Base-by-base conservation (phyloP, 1,284 basidiomycete species). In the Anthracocystis walkeri region DNA sequence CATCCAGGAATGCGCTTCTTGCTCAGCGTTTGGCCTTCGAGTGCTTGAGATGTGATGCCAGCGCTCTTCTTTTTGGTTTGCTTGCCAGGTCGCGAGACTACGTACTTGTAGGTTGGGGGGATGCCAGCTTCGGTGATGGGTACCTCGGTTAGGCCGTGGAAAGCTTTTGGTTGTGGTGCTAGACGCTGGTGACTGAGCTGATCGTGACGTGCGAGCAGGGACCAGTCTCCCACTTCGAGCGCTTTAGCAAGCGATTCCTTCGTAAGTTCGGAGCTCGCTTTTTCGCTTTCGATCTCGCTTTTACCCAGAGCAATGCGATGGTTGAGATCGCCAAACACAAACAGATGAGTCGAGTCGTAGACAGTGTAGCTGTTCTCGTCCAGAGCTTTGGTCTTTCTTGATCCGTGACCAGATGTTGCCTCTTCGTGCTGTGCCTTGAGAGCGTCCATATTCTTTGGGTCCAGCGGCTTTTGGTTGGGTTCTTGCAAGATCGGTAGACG, bases 1-100 rank as follows among this genome's bases (percentile, higher is more conserved):
- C 95, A 99, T 21, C 95, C 92, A 0, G 96, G 96, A 7, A 89
- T 88, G 7, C 96, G 90, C 82, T 91, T 93, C 27, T 87, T 86
- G 83, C 90, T 93, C 54, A 69, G 79, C 50, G 79, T 73, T 23
- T 63, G 42, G 27, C 61, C 64, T 18, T 69, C 62, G 12, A 75
- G 56, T 18, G 72, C 65, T 14, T 62, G 62, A 1, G 66, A 75
- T 1, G 72, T 69, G 56, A 69, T 57, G 20, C 65, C 67, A 10
- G 60, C 60, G 31, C 70, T 73, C 52, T 74, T 63, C 68, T 65
- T 65, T 31, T 66, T 65, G 18, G 65, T 58, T 52, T 72, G 50
- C 48, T 65, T 76, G 23, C 58, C 45, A 1, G 61, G 51, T 21
- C 74, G 54, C 18, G 58, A 62, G 7, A 80, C 66, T 53, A 72